Percentiles rank a stretch among this genome's conserved stretches.
These are phyloP conservation scores for Colletotrichum paranaense DNA, from an alignment of 2,329 filamentous ascomycete species.

Conservation along the genomic window DNA sequence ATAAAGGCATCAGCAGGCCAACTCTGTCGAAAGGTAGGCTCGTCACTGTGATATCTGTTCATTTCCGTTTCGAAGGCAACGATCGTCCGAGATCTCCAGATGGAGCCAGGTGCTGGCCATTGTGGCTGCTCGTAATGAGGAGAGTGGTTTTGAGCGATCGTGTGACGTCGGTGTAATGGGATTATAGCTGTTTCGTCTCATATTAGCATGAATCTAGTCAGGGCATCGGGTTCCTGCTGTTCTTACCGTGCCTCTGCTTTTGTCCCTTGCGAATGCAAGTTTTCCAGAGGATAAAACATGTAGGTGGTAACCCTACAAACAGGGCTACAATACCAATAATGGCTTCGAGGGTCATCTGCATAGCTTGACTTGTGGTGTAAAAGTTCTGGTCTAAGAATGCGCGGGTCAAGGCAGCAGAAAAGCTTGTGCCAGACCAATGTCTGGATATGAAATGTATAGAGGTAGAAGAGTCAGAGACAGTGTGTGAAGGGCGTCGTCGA, in stretches of 20 bases:
- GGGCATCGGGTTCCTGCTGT: too few species aligned
- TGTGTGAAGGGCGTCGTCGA: too few species aligned
- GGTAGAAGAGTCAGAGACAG: too few species aligned
- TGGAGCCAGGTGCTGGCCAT: not conserved
- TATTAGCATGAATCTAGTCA: not conserved
- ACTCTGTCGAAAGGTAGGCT: not conserved
- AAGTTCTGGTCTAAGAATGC: not conserved
- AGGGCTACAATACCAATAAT: conserved; percentile 19
- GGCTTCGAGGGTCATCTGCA: conserved; percentile 26
- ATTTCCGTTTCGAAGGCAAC: not conserved
- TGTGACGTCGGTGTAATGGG: not conserved
- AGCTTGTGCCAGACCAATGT: too few species aligned
- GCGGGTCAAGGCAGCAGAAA: not conserved
- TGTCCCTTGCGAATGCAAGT: not conserved
- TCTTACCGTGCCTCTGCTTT: not conserved
- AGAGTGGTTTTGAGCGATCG: accelerated
- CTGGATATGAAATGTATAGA: too few species aligned
- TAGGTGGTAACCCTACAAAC: not conserved
- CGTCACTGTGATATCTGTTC: not conserved
- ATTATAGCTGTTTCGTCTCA: not conserved
- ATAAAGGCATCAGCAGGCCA: not conserved
- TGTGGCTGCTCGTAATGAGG: not conserved
- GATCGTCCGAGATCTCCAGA: not conserved
- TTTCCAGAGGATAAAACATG: conserved; percentile 18
- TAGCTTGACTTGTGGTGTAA: not conserved